These are phyloP conservation scores for Backusella mclennaniae DNA, from an alignment of 192 early-diverging fungal species.

Conservation along the genomic window DNA sequence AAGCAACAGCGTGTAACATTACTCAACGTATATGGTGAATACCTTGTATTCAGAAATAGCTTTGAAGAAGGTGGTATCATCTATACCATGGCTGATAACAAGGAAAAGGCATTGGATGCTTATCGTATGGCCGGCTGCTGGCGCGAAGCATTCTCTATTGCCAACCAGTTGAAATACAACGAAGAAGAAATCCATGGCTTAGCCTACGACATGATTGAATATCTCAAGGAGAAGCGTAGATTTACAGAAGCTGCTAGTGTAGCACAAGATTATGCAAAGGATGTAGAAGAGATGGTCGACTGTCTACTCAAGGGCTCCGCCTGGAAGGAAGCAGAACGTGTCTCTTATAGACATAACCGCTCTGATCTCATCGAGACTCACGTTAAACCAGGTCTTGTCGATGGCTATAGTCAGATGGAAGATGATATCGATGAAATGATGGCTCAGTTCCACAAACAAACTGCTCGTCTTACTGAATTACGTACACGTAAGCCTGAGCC, in stretches of 20 bases:
- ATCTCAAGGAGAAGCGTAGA: slow-evolving; percentile 55
- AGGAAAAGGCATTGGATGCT: slow-evolving; percentile 54
- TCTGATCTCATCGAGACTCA: slow-evolving; percentile 76
- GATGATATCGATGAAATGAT: slow-evolving; percentile 66
- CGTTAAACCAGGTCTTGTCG: slow-evolving; percentile 62
- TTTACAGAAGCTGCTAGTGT: slow-evolving; percentile 68
- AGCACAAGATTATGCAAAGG: slow-evolving; percentile 68
- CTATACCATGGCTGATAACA: slow-evolving; percentile 55
- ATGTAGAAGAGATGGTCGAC: slow-evolving; percentile 67
- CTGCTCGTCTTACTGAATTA: slow-evolving; percentile 51
- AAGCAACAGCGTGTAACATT: slow-evolving; percentile 41
- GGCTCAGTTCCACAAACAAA: slow-evolving; percentile 64
- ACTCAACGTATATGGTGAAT: slow-evolving; percentile 61
- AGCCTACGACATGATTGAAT: slow-evolving; percentile 53
- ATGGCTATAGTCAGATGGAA: slow-evolving; percentile 50
- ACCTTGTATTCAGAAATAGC: slow-evolving; percentile 49
- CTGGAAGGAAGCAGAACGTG: slow-evolving; percentile 79
- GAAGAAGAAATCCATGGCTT: slow-evolving; percentile 46
- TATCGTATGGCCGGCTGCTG: slow-evolving; percentile 58
- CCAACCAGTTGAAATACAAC: slow-evolving; percentile 51
- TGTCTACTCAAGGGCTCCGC: slow-evolving; percentile 65
- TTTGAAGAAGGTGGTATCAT: slow-evolving; percentile 70
- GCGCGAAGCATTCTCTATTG: slow-evolving; percentile 67
- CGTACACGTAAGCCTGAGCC: slow-evolving; percentile 54
- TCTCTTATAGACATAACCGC: slow-evolving; percentile 54